Evolutionary conservation across 345 rosid species (phyloP).

Genomic region (Arabidopsis arenosa): DNA sequence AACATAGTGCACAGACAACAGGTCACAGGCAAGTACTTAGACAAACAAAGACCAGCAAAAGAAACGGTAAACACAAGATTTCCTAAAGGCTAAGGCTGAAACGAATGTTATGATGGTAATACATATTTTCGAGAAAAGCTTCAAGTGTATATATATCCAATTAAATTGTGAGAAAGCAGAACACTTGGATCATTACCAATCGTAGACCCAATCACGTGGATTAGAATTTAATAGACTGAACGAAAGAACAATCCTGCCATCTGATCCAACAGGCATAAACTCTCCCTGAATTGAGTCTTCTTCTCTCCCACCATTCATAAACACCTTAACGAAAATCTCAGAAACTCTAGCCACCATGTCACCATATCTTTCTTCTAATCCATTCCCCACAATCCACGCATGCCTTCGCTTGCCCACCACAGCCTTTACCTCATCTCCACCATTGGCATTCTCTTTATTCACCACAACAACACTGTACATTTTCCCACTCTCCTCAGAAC

Average conservation of each 20-base stretch:
- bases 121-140: not conserved
- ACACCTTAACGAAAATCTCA: conserved; percentile 73
- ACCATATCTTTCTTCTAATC: conserved; percentile 48
- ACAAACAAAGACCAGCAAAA: not conserved
- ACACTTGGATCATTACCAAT: conserved; percentile 62
- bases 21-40: too few species aligned
- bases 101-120: conserved; percentile 9
- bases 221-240: conserved; percentile 84
- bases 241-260: conserved; percentile 85
- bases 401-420: conserved; percentile 89
- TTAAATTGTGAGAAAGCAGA: conserved; percentile 3
- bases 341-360: conserved; percentile 55
- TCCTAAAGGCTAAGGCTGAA: not conserved
- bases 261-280: conserved; percentile 96
- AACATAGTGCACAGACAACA: not conserved
- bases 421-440: conserved; percentile 49
- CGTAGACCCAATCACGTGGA: conserved; percentile 85
- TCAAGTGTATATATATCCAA: not conserved
- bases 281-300: conserved; percentile 75
- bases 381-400: conserved; percentile 77
- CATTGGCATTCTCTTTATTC: conserved; percentile 47
- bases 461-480: conserved; percentile 69
- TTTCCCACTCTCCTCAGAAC: conserved; percentile 48
- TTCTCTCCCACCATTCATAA: conserved; percentile 84
- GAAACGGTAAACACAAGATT: not conserved